Conservation (phyloP, 305 asterid genomes). For the Fraxinus latifolia region DNA sequence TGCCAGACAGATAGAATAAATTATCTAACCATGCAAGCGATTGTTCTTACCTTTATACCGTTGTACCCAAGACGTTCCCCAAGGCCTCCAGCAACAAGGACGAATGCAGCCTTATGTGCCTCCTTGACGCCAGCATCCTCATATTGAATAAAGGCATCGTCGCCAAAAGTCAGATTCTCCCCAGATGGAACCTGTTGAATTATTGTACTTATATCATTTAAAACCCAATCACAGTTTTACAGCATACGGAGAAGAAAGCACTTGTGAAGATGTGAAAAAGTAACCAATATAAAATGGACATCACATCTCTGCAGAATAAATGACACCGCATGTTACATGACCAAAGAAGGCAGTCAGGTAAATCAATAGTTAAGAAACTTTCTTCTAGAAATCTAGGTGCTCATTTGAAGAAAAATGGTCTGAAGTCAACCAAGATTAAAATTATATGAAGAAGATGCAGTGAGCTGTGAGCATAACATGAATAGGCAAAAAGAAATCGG, state of each 20-base stretch:
- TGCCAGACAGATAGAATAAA: background rate
- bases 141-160: slow-evolving; percentile 54
- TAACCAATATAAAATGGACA: slow-evolving; percentile 10
- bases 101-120: slow-evolving; percentile 87
- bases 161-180: slow-evolving; percentile 74
- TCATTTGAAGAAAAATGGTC: slow-evolving; percentile 17
- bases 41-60: slow-evolving; percentile 72
- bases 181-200: slow-evolving; percentile 88
- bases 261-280: slow-evolving; percentile 1
- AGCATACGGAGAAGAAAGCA: background rate
- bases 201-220: slow-evolving; percentile 15
- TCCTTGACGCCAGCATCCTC: slow-evolving; percentile 88
- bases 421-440: slow-evolving; percentile 15
- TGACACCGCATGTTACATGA: background rate
- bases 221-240: slow-evolving; percentile 8
- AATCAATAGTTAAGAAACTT: background rate
- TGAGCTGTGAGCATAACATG: background rate
- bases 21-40: background rate
- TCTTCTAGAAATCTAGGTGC: slow-evolving; percentile 5
- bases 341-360: slow-evolving; percentile 13
- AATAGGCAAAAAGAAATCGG: background rate
- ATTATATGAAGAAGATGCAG: slow-evolving; percentile 2
- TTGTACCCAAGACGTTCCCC: slow-evolving; percentile 99
- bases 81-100: slow-evolving; percentile 99
- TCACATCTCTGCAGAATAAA: slow-evolving; percentile 8